phyloP scores from a whole-genome alignment of 139 green algal genomes.

The Closterium sp. region DNA sequence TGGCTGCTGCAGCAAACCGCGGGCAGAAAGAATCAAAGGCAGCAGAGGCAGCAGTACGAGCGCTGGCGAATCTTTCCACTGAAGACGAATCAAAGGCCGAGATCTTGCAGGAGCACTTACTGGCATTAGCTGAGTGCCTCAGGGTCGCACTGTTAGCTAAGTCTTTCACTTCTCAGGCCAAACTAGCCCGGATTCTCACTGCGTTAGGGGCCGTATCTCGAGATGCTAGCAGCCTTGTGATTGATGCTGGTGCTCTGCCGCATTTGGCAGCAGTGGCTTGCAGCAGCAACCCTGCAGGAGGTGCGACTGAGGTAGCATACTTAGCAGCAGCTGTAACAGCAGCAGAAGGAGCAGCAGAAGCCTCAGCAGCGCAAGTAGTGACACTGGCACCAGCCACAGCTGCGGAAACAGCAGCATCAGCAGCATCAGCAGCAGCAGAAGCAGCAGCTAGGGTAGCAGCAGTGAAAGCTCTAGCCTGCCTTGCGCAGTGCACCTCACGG shows the following conservation, averaged over 20 bases:
- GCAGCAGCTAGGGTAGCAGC: no score
- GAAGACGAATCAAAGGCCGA: background rate
- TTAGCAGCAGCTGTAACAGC: background rate
- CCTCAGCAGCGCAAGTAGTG: background rate
- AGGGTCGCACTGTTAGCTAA: background rate
- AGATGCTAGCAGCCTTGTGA: background rate
- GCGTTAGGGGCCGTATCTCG: no score
- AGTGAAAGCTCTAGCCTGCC: no score
- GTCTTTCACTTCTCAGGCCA: background rate
- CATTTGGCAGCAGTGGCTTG: background rate
- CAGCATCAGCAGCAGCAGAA: no score
- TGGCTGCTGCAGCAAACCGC: no score
- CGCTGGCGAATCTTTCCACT: background rate
- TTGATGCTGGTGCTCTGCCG: background rate
- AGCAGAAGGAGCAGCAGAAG: background rate
- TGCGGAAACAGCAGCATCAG: background rate
- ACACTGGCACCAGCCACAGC: background rate
- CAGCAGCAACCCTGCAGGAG: background rate
- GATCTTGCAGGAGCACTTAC: background rate
- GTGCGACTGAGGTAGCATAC: no score
- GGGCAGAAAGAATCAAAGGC: background rate
- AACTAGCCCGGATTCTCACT: background rate
- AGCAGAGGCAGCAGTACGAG: background rate
- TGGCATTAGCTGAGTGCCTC: background rate
- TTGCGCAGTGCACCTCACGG: background rate